These are phyloP conservation scores for Penicillium odoratum DNA, from an alignment of 495 filamentous ascomycete species.

Conservation along the genomic window DNA sequence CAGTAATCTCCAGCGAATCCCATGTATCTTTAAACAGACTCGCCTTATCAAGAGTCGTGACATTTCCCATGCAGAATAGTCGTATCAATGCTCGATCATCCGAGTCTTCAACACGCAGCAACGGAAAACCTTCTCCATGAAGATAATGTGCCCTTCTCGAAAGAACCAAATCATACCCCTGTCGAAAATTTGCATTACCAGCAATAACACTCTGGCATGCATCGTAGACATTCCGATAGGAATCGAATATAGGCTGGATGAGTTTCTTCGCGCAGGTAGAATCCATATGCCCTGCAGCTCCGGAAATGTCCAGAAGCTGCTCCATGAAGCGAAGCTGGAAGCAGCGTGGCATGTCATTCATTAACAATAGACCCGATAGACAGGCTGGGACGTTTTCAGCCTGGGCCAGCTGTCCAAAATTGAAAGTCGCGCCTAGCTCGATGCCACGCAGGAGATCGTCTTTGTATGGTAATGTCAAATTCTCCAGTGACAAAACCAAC, in stretches of 20 bases:
- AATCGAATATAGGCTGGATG: slow-evolving; percentile 35
- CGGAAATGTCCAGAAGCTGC: slow-evolving; percentile 39
- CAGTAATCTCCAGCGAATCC: slow-evolving; percentile 21
- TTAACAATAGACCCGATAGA: slow-evolving; percentile 23
- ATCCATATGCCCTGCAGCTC: slow-evolving; percentile 39
- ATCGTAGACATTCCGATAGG: slow-evolving; percentile 30
- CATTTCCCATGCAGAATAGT: slow-evolving; percentile 38
- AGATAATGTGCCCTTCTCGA: slow-evolving; percentile 23
- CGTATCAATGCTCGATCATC: slow-evolving; percentile 34
- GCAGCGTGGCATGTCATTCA: slow-evolving; percentile 25
- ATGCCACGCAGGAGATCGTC: slow-evolving; percentile 39
- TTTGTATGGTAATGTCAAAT: slow-evolving; percentile 21
- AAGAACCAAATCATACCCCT: slow-evolving; percentile 36
- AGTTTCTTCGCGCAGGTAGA: slow-evolving; percentile 36
- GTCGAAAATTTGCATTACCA: slow-evolving; percentile 20
- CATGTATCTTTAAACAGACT: slow-evolving; percentile 29
- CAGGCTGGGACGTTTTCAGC: slow-evolving; percentile 37
- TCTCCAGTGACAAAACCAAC: slow-evolving; percentile 26
- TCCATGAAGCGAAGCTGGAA: slow-evolving; percentile 40
- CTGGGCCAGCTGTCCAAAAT: slow-evolving; percentile 42
- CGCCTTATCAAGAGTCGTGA: slow-evolving; percentile 25
- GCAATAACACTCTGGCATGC: slow-evolving; percentile 29
- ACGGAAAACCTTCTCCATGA: slow-evolving; percentile 24
- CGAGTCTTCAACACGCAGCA: slow-evolving; percentile 16
- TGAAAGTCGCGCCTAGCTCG: slow-evolving; percentile 47